Conservation (phyloP, 805 yeast species). For the Candida cerambycidarum region DNA sequence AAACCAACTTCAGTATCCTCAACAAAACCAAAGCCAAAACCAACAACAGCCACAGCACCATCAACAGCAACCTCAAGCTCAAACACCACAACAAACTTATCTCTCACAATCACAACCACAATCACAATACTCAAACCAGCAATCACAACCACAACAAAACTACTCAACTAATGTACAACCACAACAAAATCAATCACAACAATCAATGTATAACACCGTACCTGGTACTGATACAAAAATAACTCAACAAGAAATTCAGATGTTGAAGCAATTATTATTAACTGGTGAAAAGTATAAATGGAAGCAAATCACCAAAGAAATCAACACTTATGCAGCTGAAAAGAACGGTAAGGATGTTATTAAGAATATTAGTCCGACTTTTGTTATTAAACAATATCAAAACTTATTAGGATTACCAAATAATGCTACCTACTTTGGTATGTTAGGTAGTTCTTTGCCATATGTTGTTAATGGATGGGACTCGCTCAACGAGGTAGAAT, state of each 20-base stretch:
- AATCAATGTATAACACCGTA: slow-evolving; percentile 1
- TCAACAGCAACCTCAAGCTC: background rate
- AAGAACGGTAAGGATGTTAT: slow-evolving; percentile 16
- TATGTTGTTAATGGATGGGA: slow-evolving; percentile 57
- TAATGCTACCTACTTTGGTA: slow-evolving; percentile 38
- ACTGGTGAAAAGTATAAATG: slow-evolving; percentile 59
- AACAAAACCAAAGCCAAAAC: background rate
- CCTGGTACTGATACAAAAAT: slow-evolving; percentile 24
- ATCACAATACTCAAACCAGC: background rate
- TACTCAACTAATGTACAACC: background rate
- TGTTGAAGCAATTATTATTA: slow-evolving; percentile 46
- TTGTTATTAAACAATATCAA: slow-evolving; percentile 56
- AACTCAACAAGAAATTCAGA: slow-evolving; percentile 44
- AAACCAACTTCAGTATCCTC: slow-evolving; percentile 2
- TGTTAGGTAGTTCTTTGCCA: slow-evolving; percentile 52
- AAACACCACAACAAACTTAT: background rate
- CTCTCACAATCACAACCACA: background rate
- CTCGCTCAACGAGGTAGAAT: slow-evolving; percentile 21
- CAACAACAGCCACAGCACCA: background rate
- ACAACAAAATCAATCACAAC: background rate
- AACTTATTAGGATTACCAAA: slow-evolving; percentile 56
- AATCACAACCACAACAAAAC: background rate
- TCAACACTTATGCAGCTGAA: slow-evolving; percentile 19
- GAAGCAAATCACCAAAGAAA: slow-evolving; percentile 52
- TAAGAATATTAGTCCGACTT: slow-evolving; percentile 50